phyloP scores from a whole-genome alignment of 345 rosid species.

The Brassica nigra region DNA sequence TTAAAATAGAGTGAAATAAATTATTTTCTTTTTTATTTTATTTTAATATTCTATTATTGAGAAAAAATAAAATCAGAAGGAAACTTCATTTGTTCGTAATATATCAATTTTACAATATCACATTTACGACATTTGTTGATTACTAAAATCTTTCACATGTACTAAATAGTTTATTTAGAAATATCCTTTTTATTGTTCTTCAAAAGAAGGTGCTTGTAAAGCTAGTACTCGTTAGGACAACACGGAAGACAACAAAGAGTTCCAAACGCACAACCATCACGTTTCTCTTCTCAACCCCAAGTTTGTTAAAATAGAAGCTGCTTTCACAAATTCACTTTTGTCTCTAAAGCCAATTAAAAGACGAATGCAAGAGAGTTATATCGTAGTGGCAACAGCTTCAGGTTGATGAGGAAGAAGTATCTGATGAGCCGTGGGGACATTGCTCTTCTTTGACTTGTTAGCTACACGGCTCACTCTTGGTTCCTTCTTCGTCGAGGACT shows the following conservation, averaged over 20 bases:
- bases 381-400: constrained; percentile 70
- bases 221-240: constrained; percentile 5
- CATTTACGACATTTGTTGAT: background rate
- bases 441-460: constrained; percentile 43
- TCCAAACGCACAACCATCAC: background rate
- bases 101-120: too few relatives aligned
- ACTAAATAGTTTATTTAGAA: background rate
- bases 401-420: constrained; percentile 46
- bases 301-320: background rate
- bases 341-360: constrained; percentile 28
- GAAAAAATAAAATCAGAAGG: too few relatives aligned
- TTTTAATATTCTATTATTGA: too few relatives aligned
- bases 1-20: background rate
- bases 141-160: background rate
- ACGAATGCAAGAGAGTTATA: constrained; percentile 29
- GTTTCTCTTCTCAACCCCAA: constrained; percentile 2
- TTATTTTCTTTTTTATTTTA: too few relatives aligned
- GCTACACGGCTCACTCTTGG: constrained; percentile 35
- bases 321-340: constrained; percentile 7
- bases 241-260: constrained; percentile 22
- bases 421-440: constrained; percentile 47
- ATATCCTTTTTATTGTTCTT: background rate
- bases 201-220: background rate
- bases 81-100: too few relatives aligned
- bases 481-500: constrained; percentile 24